Evolutionary conservation across 306 rosid species (phyloP), one percentile per base, ranked within the genome.

Genomic region (Inga laurina): DNA sequence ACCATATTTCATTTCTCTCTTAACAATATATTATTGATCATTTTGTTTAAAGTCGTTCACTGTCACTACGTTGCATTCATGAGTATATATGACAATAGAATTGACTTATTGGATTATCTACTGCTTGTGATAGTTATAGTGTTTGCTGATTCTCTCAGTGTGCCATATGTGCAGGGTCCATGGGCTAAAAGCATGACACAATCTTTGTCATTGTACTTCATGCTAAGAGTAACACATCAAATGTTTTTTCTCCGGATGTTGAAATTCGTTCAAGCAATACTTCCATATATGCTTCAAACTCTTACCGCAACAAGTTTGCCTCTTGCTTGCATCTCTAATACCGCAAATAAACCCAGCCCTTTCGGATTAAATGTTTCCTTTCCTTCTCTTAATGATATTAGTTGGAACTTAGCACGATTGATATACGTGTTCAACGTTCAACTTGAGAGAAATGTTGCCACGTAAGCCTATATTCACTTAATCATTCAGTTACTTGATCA

Each of bases 371-470:
- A 96, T 72, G 94, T 92, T 81, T 90, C 92, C 83, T 85, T 92
- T 68, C 99, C 97, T 78, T 91, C 95, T 75, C 78, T 96, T 69
- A 80, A 61, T 72, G 93, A 94, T 88, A 68, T 96, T 84, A 81
- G 75, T 74, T 92, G 97, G 99, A 88, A 88, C 92, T 85, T 96
- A 41, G 83, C 92, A 32, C 88, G 99, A 82, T 71, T 90, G 82
- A 72, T 92, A 59, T 96, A 94, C 90, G 84, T 94, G 65, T 94
- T 96, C 84, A 85, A 96, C 83, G 81, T 92, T 80, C 98, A 92
- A 79, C 88, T 96, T 34, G 99, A 96, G 83, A 91, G 91, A 87
- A 96, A 94, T 84, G 93, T 94, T 87, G 95, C 91, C 86, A 94
- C 93, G 99, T 96, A 96, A 96, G 99, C 91, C 49, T 69, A 30